Conservation (phyloP, 495 filamentous ascomycete species). For the Hyaloscypha finlandica region DNA sequence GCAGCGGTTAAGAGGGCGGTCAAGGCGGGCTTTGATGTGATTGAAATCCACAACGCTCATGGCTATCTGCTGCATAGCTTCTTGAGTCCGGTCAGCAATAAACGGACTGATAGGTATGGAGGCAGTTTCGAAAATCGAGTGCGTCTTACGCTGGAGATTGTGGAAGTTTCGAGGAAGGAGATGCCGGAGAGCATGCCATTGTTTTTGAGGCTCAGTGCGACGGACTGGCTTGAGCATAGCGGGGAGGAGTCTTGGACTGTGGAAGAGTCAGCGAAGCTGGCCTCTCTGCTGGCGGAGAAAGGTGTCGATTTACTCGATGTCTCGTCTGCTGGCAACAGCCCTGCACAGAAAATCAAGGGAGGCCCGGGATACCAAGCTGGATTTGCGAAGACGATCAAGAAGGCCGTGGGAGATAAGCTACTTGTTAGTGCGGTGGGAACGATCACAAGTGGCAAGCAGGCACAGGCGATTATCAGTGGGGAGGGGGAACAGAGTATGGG, state of each 20-base stretch:
- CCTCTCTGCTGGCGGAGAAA: constrained; percentile 50
- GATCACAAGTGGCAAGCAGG: constrained; percentile 55
- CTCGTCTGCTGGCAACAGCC: constrained; percentile 56
- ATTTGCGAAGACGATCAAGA: constrained; percentile 63
- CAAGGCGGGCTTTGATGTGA: constrained; percentile 56
- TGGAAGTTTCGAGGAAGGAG: constrained; percentile 50
- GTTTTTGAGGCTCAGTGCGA: constrained; percentile 40
- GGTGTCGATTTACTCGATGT: constrained; percentile 68
- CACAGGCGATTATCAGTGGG: constrained; percentile 39
- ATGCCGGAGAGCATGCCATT: constrained; percentile 64
- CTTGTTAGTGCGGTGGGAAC: constrained; percentile 61
- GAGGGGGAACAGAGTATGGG: constrained; percentile 23
- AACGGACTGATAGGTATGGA: constrained; percentile 65
- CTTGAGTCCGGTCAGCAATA: constrained; percentile 57
- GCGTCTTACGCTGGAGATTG: constrained; percentile 58
- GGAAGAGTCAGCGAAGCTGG: constrained; percentile 57
- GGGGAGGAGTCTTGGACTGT: constrained; percentile 56
- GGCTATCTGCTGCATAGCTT: constrained; percentile 59
- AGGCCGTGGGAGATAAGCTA: constrained; percentile 60
- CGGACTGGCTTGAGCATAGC: constrained; percentile 44
- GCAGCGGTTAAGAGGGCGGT: constrained; percentile 56
- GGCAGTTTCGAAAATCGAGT: constrained; percentile 65
- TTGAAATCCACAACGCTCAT: constrained; percentile 49
- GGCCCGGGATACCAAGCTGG: constrained; percentile 66
- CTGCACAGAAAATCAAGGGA: constrained; percentile 54